These are phyloP conservation scores for Ascochyta viciae-villosae DNA, from an alignment of 2,329 filamentous ascomycete species.

Conservation along the genomic window DNA sequence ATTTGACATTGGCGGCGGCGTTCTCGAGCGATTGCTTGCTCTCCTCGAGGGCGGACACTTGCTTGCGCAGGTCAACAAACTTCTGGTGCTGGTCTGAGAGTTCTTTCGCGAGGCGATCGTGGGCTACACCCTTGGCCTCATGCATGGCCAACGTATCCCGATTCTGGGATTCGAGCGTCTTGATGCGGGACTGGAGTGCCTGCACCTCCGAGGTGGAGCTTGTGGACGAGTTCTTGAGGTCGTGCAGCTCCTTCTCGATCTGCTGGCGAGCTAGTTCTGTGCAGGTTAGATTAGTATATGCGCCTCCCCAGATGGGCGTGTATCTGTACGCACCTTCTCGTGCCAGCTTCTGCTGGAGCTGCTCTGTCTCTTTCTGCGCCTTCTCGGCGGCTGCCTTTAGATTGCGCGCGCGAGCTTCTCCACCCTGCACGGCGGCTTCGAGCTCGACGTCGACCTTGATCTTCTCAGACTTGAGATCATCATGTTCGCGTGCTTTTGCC, in stretches of 20 bases:
- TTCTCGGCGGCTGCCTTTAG: conserved; percentile 85
- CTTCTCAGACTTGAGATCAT: conserved; percentile 85
- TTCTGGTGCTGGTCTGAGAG: conserved; percentile 89
- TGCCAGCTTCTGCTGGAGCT: conserved; percentile 79
- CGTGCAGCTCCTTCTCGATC: conserved; percentile 82
- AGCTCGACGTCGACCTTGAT: conserved; percentile 89
- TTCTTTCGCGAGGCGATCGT: conserved; percentile 85
- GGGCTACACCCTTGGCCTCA: conserved; percentile 85
- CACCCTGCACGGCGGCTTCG: conserved; percentile 84
- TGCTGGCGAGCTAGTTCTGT: conserved; percentile 77
- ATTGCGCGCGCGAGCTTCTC: conserved; percentile 81
- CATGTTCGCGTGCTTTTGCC: conserved; percentile 80
- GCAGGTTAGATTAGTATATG: conserved; percentile 1
- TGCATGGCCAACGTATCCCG: conserved; percentile 88
- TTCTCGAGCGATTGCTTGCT: conserved; percentile 82
- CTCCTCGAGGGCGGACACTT: conserved; percentile 83
- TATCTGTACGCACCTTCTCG: conserved; percentile 72
- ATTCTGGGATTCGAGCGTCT: conserved; percentile 88
- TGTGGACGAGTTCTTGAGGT: conserved; percentile 75
- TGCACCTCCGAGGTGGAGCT: conserved; percentile 77
- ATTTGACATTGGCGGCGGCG: conserved; percentile 80
- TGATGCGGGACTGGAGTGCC: conserved; percentile 80
- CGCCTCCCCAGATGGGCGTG: neutral
- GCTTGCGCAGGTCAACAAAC: conserved; percentile 80
- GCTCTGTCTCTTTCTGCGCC: conserved; percentile 81